These are phyloP conservation scores for Alternaria brassicicola DNA, from an alignment of 2,329 filamentous ascomycete genomes.

Conservation along the genomic window DNA sequence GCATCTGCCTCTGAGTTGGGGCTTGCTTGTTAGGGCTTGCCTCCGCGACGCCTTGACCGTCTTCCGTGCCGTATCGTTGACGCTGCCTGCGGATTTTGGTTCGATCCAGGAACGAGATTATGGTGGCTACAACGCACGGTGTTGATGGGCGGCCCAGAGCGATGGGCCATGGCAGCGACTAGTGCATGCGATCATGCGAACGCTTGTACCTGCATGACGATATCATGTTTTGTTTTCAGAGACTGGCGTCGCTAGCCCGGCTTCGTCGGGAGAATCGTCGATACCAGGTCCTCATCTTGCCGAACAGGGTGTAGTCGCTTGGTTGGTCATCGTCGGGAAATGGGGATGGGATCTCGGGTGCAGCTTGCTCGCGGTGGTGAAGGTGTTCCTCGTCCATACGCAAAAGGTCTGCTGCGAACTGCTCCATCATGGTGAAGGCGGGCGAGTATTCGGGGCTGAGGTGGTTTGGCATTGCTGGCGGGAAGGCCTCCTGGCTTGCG, in stretches of 20 bases:
- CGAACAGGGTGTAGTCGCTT: background rate
- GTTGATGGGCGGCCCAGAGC: conserved; percentile 54
- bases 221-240: conserved; percentile 8
- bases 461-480: conserved; percentile 8
- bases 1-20: background rate
- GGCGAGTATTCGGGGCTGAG: conserved; percentile 9
- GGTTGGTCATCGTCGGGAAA: conserved; percentile 5
- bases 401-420: conserved; percentile 10
- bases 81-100: conserved; percentile 53
- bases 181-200: conserved; percentile 6
- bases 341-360: background rate
- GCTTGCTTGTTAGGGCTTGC: background rate
- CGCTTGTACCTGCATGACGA: conserved; percentile 16
- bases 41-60: too few species aligned
- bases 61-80: conserved; percentile 37
- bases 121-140: conserved; percentile 56
- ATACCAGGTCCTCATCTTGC: conserved; percentile 10
- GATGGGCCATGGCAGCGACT: conserved; percentile 16
- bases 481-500: conserved; percentile 10
- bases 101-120: conserved; percentile 59
- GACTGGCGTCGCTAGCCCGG: conserved; percentile 1
- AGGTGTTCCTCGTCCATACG: conserved; percentile 16
- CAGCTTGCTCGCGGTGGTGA: conserved; percentile 1
- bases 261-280: conserved; percentile 8
- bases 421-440: conserved; percentile 9